phyloP scores from a whole-genome alignment of 345 rosid genomes.

The Gynandropsis gynandra region DNA sequence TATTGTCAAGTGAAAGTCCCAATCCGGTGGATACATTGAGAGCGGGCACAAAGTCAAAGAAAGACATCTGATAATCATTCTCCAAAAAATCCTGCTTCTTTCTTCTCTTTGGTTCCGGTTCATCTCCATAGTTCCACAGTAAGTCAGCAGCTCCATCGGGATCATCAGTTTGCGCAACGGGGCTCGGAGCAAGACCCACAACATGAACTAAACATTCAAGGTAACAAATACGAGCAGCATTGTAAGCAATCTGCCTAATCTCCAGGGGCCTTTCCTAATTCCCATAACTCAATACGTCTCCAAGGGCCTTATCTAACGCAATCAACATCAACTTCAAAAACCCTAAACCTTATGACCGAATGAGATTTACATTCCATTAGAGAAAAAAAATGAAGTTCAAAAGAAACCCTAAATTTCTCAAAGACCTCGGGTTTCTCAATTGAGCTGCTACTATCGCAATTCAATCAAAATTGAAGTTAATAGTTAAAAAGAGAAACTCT shows the following conservation, averaged over 20 bases:
- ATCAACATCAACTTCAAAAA: neutral
- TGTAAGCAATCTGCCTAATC: neutral
- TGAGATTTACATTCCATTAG: neutral
- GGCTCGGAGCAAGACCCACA: conserved; percentile 72
- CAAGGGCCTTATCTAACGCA: neutral
- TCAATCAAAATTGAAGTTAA: too few relatives aligned
- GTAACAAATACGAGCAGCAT: neutral
- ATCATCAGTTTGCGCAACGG: conserved; percentile 40
- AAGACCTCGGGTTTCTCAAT: conserved; percentile 2
- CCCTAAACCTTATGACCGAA: neutral
- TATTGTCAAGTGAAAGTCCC: conserved; percentile 69
- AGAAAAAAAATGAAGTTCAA: neutral
- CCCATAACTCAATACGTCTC: too few relatives aligned
- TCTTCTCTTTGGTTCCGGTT: conserved; percentile 46
- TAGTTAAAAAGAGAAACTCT: neutral
- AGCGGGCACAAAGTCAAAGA: conserved; percentile 58
- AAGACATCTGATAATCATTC: conserved; percentile 67
- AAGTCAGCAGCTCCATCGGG: conserved; percentile 46
- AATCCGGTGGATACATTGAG: conserved; percentile 79
- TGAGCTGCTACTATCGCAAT: neutral
- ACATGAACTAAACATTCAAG: conserved; percentile 54
- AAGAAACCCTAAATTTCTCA: neutral
- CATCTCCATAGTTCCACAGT: conserved; percentile 53
- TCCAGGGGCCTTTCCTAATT: neutral
- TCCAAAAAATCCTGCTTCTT: conserved; percentile 69